These are phyloP conservation scores for Clonostachys sp. DNA, from an alignment of 2,329 filamentous ascomycete species.

Conservation along the genomic window DNA sequence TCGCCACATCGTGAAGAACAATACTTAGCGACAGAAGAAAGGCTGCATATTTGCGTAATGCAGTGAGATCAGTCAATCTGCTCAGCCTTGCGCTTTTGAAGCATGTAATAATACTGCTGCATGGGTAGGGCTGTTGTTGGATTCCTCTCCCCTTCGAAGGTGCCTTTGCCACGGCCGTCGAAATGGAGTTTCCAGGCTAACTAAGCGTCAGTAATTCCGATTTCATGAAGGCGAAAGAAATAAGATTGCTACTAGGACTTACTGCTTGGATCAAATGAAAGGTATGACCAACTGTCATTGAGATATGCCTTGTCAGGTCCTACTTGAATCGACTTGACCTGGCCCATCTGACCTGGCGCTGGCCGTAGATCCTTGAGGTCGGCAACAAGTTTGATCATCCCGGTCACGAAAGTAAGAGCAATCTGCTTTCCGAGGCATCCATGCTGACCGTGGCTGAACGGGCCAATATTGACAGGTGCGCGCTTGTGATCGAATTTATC, in stretches of 20 bases:
- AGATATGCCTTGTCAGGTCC: conserved; percentile 34
- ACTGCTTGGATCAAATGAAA: conserved; percentile 39
- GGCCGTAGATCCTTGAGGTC: conserved; percentile 37
- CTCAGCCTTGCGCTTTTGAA: conserved; percentile 23
- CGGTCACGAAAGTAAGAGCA: conserved; percentile 30
- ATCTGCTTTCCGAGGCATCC: conserved; percentile 37
- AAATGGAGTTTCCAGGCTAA: conserved; percentile 28
- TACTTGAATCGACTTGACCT: conserved; percentile 35
- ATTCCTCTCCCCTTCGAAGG: conserved; percentile 20
- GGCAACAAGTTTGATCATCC: conserved; percentile 34
- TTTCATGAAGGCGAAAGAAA: not conserved
- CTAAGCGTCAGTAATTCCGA: not conserved
- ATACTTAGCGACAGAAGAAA: too few species aligned
- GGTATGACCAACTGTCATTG: conserved; percentile 42
- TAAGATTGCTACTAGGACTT: conserved; percentile 13
- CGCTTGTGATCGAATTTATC: conserved; percentile 36
- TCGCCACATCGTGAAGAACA: too few species aligned
- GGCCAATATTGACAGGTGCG: conserved; percentile 28
- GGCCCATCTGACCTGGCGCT: conserved; percentile 38
- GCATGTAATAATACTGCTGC: conserved; percentile 25
- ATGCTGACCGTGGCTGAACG: conserved; percentile 41
- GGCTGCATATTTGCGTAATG: too few species aligned
- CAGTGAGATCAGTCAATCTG: not conserved
- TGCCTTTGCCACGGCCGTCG: conserved; percentile 27
- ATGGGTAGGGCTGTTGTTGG: conserved; percentile 12